These are phyloP conservation scores for Backusella luteola DNA, from an alignment of 192 early-diverging fungal species.

Conservation along the genomic window DNA sequence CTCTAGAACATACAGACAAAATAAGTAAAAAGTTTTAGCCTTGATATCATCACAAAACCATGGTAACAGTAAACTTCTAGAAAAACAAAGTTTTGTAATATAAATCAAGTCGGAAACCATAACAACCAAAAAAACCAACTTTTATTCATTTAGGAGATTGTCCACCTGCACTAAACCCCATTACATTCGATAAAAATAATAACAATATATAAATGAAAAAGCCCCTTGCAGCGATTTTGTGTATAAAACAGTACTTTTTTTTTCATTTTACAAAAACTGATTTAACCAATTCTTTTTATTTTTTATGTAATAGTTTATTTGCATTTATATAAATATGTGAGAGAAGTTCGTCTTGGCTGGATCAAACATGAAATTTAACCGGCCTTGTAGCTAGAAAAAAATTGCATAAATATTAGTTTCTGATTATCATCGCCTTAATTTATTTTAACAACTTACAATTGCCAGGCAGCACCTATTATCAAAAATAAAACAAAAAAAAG, in stretches of 20 bases:
- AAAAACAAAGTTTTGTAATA: neutral
- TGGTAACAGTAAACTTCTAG: neutral
- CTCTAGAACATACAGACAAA: neutral
- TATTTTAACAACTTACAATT: constrained; percentile 35
- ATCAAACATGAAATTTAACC: constrained; percentile 16
- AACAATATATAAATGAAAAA: neutral
- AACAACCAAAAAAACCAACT: neutral
- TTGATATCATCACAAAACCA: neutral
- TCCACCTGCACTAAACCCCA: neutral
- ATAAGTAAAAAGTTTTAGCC: neutral
- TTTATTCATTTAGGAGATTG: neutral
- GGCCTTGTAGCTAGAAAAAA: constrained; percentile 33
- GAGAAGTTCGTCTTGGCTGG: neutral
- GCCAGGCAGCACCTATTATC: constrained; percentile 31
- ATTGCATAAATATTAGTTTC: constrained; percentile 13
- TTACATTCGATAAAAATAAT: neutral
- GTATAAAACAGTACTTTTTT: neutral
- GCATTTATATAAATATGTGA: neutral
- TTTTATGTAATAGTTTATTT: neutral
- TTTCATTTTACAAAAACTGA: neutral
- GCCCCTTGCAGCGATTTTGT: no score
- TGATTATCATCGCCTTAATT: neutral
- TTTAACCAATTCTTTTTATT: neutral
- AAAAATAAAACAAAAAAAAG: neutral
- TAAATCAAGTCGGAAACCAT: neutral